Base-by-base conservation (phyloP, 345 rosid species). In the Hibiscus tridactylites region DNA sequence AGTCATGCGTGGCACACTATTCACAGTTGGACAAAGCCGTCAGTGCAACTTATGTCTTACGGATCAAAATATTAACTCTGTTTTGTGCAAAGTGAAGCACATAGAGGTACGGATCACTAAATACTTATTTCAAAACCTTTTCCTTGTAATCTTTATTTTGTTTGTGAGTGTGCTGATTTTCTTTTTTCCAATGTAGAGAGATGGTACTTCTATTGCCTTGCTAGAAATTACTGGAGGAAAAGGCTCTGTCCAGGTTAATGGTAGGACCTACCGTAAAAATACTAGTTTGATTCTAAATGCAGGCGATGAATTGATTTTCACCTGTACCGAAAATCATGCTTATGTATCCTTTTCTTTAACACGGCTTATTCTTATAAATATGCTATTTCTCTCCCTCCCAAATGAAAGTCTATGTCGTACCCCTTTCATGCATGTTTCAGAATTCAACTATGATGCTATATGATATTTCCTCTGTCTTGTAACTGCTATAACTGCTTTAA, bases 281-380 rank as follows among this genome's bases (percentile, higher is more conserved):
- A 12, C 13, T 46, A 46, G 50, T 46, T 10, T 46, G 50, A 46
- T 46, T 46, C 50, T 46, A 46, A 46, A 46, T 46, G 50, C 50
- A 46, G 50, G 50, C 50, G 50, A 46, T 10, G 50, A 46, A 10
- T 46, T 46, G 15, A 46, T 46, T 11, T 46, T 46, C 50, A 46
- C 50, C 13, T 11, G 54, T 4, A 50, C 54, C 54, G 92, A 85
- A 60, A 89, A 85, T 79, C 93, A 95, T 85, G 86, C 99, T 74
- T 95, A 95, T 77, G 98, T 94, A 94, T 94, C 98, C 97, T 94
- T 80, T 66, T 12, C 69, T 5, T 62, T 42, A 50, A 50, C 54
- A 13, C 3, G 54, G n/a, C 54, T 15, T 46, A 50, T 50, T 50
- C 0, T 50, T 50, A 24, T 6, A 39, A 33, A 12, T 24, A 8